Evolutionary conservation across 441 rosid genomes (phyloP).

Genomic region (Populus hybrid): DNA sequence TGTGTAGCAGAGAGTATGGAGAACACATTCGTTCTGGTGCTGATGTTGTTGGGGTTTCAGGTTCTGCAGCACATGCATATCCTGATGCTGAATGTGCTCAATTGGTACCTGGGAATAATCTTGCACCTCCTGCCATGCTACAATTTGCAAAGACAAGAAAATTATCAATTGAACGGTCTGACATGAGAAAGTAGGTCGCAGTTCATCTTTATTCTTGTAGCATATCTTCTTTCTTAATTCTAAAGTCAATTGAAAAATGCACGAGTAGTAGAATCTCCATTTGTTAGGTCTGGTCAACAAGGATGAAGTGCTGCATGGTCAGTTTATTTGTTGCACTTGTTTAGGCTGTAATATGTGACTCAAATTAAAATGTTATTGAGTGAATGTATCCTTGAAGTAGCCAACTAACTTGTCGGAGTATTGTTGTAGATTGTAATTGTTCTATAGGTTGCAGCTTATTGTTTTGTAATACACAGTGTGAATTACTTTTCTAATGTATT

Average conservation of each 20-base stretch:
- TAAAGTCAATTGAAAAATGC: background rate
- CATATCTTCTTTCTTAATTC: background rate
- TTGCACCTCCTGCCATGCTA: slow-evolving; percentile 63
- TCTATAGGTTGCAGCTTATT: background rate
- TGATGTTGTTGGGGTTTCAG: slow-evolving; percentile 45
- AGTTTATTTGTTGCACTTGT: background rate
- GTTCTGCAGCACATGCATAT: slow-evolving; percentile 45
- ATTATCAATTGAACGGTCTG: slow-evolving; percentile 83
- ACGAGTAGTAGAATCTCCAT: background rate
- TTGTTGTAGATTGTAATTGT: background rate
- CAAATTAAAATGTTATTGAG: background rate
- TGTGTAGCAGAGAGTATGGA: slow-evolving; percentile 37
- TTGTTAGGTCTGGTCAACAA: background rate
- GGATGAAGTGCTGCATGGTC: slow-evolving; percentile 1
- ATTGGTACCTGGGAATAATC: slow-evolving; percentile 59
- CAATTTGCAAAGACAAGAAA: slow-evolving; percentile 95
- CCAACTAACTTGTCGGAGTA: background rate
- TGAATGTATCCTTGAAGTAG: slow-evolving; percentile 4
- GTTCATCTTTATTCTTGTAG: slow-evolving; percentile 5
- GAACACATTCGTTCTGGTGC: slow-evolving; percentile 34
- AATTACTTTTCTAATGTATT: background rate
- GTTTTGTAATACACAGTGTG: background rate
- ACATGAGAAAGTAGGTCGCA: slow-evolving; percentile 71
- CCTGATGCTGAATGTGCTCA: slow-evolving; percentile 73
- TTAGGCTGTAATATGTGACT: background rate